Evolutionary conservation across 345 rosid genomes (phyloP).

Genomic region (Bruguiera parviflora): DNA sequence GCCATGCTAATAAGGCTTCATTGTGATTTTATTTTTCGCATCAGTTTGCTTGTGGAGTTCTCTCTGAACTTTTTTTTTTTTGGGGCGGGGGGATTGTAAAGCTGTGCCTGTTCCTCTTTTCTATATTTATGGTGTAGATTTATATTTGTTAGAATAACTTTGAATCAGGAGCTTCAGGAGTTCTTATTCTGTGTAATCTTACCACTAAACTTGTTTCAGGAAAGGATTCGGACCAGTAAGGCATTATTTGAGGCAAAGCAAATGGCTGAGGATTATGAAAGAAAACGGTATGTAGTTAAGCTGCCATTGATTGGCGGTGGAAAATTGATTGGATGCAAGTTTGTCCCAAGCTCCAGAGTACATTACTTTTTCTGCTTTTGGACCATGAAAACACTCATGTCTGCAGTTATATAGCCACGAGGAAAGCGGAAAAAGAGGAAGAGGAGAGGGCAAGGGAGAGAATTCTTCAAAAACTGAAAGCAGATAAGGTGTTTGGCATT

Average conservation of each 20-base stretch:
- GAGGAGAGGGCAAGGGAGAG: slow-evolving; percentile 61
- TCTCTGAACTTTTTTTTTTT: too few species aligned
- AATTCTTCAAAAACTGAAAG: slow-evolving; percentile 54
- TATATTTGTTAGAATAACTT: too few species aligned
- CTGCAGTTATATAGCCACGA: slow-evolving; percentile 43
- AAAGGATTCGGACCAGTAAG: slow-evolving; percentile 70
- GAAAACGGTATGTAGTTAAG: slow-evolving; percentile 52
- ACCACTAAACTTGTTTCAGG: slow-evolving; percentile 36
- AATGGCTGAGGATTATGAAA: slow-evolving; percentile 64
- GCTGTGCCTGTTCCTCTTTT: too few species aligned
- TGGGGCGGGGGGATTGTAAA: too few species aligned
- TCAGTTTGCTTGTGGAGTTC: too few species aligned
- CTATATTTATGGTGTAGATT: too few species aligned
- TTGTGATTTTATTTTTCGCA: too few species aligned
- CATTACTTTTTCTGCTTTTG: slow-evolving; percentile 7
- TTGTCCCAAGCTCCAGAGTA: background rate
- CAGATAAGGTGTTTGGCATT: slow-evolving; percentile 62
- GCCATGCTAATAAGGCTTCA: too few species aligned
- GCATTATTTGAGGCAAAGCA: slow-evolving; percentile 49
- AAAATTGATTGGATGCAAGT: background rate
- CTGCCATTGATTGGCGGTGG: background rate
- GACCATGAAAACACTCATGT: slow-evolving; percentile 6
- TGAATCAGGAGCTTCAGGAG: background rate
- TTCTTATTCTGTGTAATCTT: slow-evolving; percentile 6
- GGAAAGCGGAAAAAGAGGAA: slow-evolving; percentile 66